These are phyloP conservation scores for Ophidiomyces ophidiicola DNA, from an alignment of 2,329 filamentous ascomycete species.

Conservation along the genomic window DNA sequence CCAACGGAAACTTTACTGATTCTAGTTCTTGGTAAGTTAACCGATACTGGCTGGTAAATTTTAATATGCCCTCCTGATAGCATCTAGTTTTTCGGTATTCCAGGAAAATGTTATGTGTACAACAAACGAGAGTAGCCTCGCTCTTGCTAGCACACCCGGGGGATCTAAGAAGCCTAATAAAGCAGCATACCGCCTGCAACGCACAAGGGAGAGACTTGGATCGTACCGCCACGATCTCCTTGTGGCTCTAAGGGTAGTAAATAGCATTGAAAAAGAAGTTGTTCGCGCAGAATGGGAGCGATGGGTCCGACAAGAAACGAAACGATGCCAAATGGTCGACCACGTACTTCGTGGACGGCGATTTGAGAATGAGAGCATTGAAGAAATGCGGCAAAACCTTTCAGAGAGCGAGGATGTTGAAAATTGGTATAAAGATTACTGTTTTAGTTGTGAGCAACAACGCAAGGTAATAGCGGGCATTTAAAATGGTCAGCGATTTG, in stretches of 20 bases:
- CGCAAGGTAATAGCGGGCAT: conserved; percentile 19
- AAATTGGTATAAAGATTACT: conserved; percentile 50
- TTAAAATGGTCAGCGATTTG: conserved; percentile 6
- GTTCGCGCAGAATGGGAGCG: conserved; percentile 83
- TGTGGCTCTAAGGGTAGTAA: conserved; percentile 80
- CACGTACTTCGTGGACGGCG: conserved; percentile 30
- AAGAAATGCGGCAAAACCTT: conserved; percentile 23
- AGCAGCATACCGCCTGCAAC: conserved; percentile 50
- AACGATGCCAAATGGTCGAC: conserved; percentile 56
- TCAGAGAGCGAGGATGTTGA: conserved; percentile 36
- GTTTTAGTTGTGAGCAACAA: conserved; percentile 46
- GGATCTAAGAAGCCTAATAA: conserved; percentile 20
- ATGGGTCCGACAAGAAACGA: conserved; percentile 71
- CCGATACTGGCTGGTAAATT: too few species aligned
- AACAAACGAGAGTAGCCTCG: conserved; percentile 3
- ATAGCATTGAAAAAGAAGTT: conserved; percentile 77
- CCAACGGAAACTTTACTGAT: conserved; percentile 23
- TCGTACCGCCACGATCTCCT: conserved; percentile 79
- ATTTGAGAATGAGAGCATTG: conserved; percentile 17
- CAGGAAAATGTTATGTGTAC: conserved; percentile 26
- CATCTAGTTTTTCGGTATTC: conserved; percentile 32
- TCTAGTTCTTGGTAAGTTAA: conserved; percentile 27
- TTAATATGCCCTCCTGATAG: too few species aligned
- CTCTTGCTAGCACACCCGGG: neutral
- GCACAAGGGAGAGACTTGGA: conserved; percentile 71